Evolutionary conservation across 352 stramenopile genomes (phyloP), one percentile per base, ranked within the genome.

Genomic region (Phytophthora aleatoria): DNA sequence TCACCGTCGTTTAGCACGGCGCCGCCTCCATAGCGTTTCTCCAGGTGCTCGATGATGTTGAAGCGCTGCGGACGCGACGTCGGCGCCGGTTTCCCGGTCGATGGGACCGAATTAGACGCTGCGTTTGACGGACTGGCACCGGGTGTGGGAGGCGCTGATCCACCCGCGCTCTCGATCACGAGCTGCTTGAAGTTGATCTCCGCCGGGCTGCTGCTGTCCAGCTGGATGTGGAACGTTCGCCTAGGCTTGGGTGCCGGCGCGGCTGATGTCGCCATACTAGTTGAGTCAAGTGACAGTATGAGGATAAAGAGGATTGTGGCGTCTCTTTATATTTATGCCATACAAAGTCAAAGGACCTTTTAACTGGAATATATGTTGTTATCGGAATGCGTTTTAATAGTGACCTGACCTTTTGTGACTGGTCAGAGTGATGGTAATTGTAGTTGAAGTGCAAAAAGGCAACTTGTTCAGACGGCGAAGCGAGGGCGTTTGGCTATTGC

Each of bases 31-130:
- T 95, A 95, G 3, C 87, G 82, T 56, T 95, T 93, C 63, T 95
- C 87, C 24, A 95, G 67, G 16, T 87, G 81, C 55, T 95, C 87
- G 50, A 95, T 95, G 69, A 95, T 95, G 56, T 92, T 90, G 57
- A 89, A 95, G 26, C 84, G 83, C 67, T 91, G 76, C 26, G 60
- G 50, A 13, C 52, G 53, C 38, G 50, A 38, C 8, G 13, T 5
- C 5, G 49, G 30, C 56, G 30, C 31, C 2, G 42, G 10, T 47
- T 52, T 57, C 4, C 26, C 38, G 2, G 41, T 49, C 1, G 43
- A 24, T 11, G 39, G 33, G 41, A 33, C 2, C 7, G 20, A 20
- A 39, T 6, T 44, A 12, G 61, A 31, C 31, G 50, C 3, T 16
- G 62, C 6, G 47, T 38, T 60, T 31, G 31, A 27, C 3, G 47